These are phyloP conservation scores for Neurospora terricola DNA, from an alignment of 495 filamentous ascomycete genomes.

Conservation along the genomic window DNA sequence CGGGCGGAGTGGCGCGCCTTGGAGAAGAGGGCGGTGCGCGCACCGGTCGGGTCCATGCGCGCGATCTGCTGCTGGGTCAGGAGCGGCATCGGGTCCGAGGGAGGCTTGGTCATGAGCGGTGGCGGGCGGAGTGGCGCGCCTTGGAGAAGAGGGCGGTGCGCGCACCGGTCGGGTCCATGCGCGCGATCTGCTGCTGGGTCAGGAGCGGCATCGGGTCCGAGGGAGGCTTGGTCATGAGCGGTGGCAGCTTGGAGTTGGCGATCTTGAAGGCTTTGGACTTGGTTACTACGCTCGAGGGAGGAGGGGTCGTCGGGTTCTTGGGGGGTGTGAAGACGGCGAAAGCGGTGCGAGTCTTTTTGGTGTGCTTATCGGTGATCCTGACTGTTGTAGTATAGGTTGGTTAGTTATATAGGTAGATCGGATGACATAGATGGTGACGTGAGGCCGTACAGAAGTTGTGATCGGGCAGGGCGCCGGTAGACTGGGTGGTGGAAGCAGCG, in stretches of 20 bases:
- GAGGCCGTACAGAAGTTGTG: slow-evolving; percentile 22
- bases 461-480: slow-evolving; percentile 18
- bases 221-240: slow-evolving; percentile 23
- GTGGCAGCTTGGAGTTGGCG: slow-evolving; percentile 7
- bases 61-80: slow-evolving; percentile 57
- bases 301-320: slow-evolving; percentile 6
- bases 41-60: slow-evolving; percentile 71
- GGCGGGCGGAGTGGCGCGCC: slow-evolving; percentile 54
- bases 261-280: slow-evolving; percentile 11
- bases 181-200: slow-evolving; percentile 52
- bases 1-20: slow-evolving; percentile 59
- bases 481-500: slow-evolving; percentile 6
- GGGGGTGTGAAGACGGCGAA: slow-evolving; percentile 41
- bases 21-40: slow-evolving; percentile 71
- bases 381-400: slow-evolving; percentile 1
- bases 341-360: slow-evolving; percentile 22
- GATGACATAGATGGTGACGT: no score
- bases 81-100: slow-evolving; percentile 50
- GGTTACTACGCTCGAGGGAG: neutral
- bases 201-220: slow-evolving; percentile 54
- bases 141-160: slow-evolving; percentile 73
- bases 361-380: slow-evolving; percentile 16
- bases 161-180: slow-evolving; percentile 75
- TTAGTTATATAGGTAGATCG: no score
- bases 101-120: slow-evolving; percentile 20